Base-by-base conservation (phyloP, 2,329 filamentous ascomycete genomes). In the Colletotrichum salicis region DNA sequence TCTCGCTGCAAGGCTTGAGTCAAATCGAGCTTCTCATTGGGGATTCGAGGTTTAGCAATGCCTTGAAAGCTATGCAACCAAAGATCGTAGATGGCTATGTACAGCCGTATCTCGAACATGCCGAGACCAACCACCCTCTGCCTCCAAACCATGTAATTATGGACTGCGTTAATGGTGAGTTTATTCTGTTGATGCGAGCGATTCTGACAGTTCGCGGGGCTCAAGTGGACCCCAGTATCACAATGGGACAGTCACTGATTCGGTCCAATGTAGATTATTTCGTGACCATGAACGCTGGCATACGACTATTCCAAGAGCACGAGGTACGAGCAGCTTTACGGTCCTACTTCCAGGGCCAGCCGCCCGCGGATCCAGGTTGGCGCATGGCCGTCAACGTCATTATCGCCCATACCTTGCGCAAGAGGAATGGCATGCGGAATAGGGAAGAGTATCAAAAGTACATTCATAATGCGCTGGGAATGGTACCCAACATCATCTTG, bases 61-160 rank as follows among this genome's bases (percentile, higher is more conserved):
- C 63, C 13, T 19, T 68, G 13, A 29, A 22, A 8, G 48, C 31
- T n/a, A 1, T 69, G 35, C 52, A 35, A 19, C 27, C 59, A 35
- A 56, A 12, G 35, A 13, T 56, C 1, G 1, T n/a, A n/a, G 22
- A 27, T 11, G n/a, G 54, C 22, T 27, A 41, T 13, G 11, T 15
- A 3, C 51, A 58, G 27, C 69, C 69, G 33, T 71, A 37, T 24
- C 24, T 71, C 19, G 54, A 58, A 8, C 69, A 27, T 6, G 41
- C 35, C n/a, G 64, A 71, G 15, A 22, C 54, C 11, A 69, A 69
- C 22, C 41, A 71, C 29, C 69, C 69, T 51, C 65, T 71, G 11
- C 69, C 69, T 60, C 59, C 69, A 11, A 56, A 71, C 29, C 69
- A 69, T 58, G 65, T 71, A 11, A 71, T 71, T 15, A 64, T 71